Conservation (phyloP, 306 rosid species). For the Ammopiptanthus mongolicus region DNA sequence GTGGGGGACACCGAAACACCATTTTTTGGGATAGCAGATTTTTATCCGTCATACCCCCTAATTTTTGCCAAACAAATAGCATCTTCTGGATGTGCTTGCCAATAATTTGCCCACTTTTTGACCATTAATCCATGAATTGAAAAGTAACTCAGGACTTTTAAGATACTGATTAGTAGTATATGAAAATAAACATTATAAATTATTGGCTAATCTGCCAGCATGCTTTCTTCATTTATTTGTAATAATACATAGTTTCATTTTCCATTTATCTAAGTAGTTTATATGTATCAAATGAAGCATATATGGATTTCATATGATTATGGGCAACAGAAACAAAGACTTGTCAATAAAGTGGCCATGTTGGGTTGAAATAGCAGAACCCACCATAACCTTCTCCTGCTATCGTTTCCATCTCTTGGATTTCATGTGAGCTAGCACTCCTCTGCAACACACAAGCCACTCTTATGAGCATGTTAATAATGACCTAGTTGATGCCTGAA, state of each 20-base stretch:
- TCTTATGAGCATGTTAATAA: background rate
- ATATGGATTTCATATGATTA: background rate
- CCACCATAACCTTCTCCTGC: slow-evolving; percentile 41
- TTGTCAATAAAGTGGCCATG: slow-evolving; percentile 17
- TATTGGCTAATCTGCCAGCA: background rate
- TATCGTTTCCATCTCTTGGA: slow-evolving; percentile 33
- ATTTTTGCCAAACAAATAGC: background rate
- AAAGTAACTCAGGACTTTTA: background rate
- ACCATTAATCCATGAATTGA: background rate
- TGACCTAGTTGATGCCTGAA: background rate
- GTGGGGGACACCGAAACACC: too few relatives aligned
- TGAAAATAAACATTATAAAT: background rate
- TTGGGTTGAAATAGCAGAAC: slow-evolving; percentile 7
- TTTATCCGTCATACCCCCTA: background rate
- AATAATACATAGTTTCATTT: background rate
- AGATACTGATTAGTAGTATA: background rate
- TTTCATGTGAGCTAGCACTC: slow-evolving; percentile 20
- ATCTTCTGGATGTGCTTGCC: background rate
- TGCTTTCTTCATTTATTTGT: background rate
- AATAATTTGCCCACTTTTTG: slow-evolving; percentile 7
- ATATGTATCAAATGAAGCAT: slow-evolving; percentile 7
- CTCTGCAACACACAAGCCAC: slow-evolving; percentile 29
- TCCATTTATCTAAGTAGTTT: background rate
- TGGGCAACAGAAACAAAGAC: background rate
- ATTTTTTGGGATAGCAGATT: too few relatives aligned